These are phyloP conservation scores for Halophytophthora polymorphica DNA, from an alignment of 352 stramenopile species.

Conservation along the genomic window DNA sequence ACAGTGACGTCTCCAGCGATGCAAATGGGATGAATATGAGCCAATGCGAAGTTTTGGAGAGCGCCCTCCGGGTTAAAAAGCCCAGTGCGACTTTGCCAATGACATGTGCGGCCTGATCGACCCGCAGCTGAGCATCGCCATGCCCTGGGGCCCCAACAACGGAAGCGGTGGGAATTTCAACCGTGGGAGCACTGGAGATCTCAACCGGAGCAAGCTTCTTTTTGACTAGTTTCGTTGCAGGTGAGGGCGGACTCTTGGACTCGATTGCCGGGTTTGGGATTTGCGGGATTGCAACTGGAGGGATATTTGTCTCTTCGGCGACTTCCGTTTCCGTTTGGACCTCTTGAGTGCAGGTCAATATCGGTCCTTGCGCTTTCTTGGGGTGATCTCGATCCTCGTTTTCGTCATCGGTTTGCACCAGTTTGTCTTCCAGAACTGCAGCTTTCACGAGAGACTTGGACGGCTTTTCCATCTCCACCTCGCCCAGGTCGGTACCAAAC, in stretches of 20 bases:
- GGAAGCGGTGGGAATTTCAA: neutral
- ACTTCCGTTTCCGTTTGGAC: slow-evolving; percentile 28
- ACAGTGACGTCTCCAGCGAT: slow-evolving; percentile 31
- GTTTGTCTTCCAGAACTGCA: slow-evolving; percentile 42
- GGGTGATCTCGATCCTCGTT: slow-evolving; percentile 6
- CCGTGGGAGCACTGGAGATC: neutral
- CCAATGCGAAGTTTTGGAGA: slow-evolving; percentile 56
- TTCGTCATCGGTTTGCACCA: slow-evolving; percentile 58
- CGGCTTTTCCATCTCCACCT: slow-evolving; percentile 5
- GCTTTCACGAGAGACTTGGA: neutral
- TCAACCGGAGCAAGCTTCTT: neutral
- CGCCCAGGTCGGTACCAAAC: slow-evolving; percentile 57
- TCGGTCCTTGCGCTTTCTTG: slow-evolving; percentile 2
- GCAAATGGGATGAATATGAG: slow-evolving; percentile 32
- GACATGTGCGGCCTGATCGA: slow-evolving; percentile 31
- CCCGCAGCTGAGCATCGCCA: slow-evolving; percentile 6
- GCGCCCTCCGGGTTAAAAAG: slow-evolving; percentile 31
- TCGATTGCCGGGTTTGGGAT: slow-evolving; percentile 5
- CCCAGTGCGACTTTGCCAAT: slow-evolving; percentile 53
- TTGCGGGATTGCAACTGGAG: slow-evolving; percentile 4
- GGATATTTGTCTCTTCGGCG: neutral
- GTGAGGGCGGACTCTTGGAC: slow-evolving; percentile 2
- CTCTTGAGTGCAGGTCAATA: slow-evolving; percentile 9
- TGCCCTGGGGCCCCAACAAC: slow-evolving; percentile 3
- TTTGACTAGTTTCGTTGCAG: slow-evolving; percentile 2